Conservation (phyloP, 1,284 basidiomycete species). For the Fomitopsis pinicola region DNA sequence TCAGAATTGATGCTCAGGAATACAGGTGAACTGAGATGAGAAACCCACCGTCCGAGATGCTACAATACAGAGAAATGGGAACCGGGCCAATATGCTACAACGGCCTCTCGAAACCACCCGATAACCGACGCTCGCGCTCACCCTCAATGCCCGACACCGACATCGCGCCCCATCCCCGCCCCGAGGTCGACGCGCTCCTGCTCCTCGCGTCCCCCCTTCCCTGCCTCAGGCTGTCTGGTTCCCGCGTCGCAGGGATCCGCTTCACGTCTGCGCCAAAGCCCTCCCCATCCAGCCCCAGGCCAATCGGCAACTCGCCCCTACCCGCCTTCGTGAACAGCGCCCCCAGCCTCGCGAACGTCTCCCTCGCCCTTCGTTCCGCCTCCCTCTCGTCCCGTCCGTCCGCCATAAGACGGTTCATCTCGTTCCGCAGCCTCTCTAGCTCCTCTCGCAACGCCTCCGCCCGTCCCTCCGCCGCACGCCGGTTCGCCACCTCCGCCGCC, state of each 20-base stretch:
- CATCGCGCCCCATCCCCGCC: neutral
- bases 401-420: conserved; percentile 4
- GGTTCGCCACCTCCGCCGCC: conserved; percentile 34
- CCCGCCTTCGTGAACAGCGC: conserved; percentile 18
- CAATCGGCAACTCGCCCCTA: conserved; percentile 14
- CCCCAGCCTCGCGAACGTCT: conserved; percentile 20
- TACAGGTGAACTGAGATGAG: too few species aligned
- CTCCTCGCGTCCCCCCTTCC: neutral
- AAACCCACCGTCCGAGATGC: too few species aligned
- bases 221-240: neutral
- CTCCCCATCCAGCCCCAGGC: neutral
- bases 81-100: neutral
- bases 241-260: neutral
- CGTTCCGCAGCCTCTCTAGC: conserved; percentile 3
- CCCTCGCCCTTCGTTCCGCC: conserved; percentile 16
- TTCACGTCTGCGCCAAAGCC: neutral
- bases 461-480: conserved; percentile 35
- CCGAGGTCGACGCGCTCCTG: neutral
- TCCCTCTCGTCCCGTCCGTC: neutral
- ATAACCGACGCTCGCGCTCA: neutral
- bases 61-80: neutral
- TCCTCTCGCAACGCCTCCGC: conserved; percentile 19
- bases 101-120: neutral
- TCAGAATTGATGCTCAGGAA: too few species aligned
- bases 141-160: neutral